Base-by-base conservation (phyloP, 768 basidiomycete genomes). In the Hydnum rufescens region DNA sequence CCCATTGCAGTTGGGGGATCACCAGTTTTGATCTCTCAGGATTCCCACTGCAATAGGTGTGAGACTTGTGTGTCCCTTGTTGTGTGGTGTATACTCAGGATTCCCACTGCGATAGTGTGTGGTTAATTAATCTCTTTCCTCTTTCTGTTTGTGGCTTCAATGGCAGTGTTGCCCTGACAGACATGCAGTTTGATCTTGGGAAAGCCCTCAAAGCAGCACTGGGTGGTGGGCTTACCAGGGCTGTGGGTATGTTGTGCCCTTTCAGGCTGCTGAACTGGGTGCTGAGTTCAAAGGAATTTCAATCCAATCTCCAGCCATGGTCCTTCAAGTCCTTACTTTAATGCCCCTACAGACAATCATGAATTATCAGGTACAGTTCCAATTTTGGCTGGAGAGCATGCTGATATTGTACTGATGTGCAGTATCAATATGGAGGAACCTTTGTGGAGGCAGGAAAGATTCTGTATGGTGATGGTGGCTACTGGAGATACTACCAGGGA, bases 311-410 rank as follows among this genome's bases (percentile, higher is more conserved):
- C 51, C 60, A 75, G 92, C 92, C 0, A 97, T 96, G 93, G 75
- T 96, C 3, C 69, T 96, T 3, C 93, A 96, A 63, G 93, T 97
- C 18, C 64, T 95, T 49, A 76, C 79, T 1, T 73, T 93, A 54
- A 95, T 95, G 82, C 89, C 88, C 3, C 65, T 93, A n/a, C 76
- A 88, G n/a, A 95, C 92, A 2, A 73, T 90, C 52, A 96, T 97
- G 93, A 97, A 96, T 70, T 95, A 85, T 62, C 88, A 90, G 67
- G 36, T 39, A 22, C 13, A 22, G 13, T 22, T 39, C 13, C 13
- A 22, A 39, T 39, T 39, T 13, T 22, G 36, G 13, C 36, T 39
- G 36, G 13, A 39, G 22, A 39, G 22, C 36, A 13, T 39, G 22
- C 13, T 22, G 22, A 13, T 22, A 39, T 39, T 22, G n/a, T n/a